Percentiles rank a stretch among this genome's conserved stretches.
Evolutionary conservation across 2,329 filamentous ascomycete genomes (phyloP).

Genomic region (Dendryphion nanum): DNA sequence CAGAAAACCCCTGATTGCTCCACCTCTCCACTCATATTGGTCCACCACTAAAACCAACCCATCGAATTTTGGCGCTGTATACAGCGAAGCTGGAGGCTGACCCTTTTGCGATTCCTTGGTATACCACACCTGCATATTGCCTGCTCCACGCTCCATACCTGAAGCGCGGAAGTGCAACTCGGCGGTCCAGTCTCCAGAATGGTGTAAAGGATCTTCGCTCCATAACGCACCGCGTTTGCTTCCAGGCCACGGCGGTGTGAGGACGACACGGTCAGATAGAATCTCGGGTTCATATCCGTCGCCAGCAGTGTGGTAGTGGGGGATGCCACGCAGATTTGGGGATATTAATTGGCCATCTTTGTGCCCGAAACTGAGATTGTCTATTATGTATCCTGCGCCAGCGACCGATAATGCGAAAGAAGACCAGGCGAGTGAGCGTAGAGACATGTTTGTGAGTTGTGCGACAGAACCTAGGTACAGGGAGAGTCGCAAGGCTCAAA

Average conservation of each 20-base stretch:
- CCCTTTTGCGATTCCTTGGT: conserved; percentile 64
- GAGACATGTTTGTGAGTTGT: conserved; percentile 9
- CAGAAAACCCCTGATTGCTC: conserved; percentile 85
- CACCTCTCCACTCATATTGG: conserved; percentile 72
- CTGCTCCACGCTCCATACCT: conserved; percentile 79
- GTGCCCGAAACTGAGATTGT: conserved; percentile 76
- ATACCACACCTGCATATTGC: conserved; percentile 94
- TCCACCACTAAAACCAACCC: conserved; percentile 88
- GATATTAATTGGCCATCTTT: conserved; percentile 64
- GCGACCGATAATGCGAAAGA: conserved; percentile 50
- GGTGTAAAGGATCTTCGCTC: conserved; percentile 61
- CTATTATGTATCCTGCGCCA: conserved; percentile 66
- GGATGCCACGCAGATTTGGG: conserved; percentile 54
- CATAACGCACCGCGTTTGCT: conserved; percentile 82
- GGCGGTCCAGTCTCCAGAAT: conserved; percentile 71
- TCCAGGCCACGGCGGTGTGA: conserved; percentile 85
- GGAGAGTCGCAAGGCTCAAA: background rate
- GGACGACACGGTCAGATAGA: conserved; percentile 85
- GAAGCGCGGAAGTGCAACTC: conserved; percentile 86
- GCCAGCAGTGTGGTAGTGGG: conserved; percentile 56
- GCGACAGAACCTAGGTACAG: background rate
- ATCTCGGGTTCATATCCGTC: conserved; percentile 58
- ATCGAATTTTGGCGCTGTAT: conserved; percentile 81
- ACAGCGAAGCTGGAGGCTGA: conserved; percentile 74
- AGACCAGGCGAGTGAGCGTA: conserved; percentile 43